Evolutionary conservation across 371 early-diverging fungal genomes (phyloP).

Genomic region (Apophysomyces sp.): DNA sequence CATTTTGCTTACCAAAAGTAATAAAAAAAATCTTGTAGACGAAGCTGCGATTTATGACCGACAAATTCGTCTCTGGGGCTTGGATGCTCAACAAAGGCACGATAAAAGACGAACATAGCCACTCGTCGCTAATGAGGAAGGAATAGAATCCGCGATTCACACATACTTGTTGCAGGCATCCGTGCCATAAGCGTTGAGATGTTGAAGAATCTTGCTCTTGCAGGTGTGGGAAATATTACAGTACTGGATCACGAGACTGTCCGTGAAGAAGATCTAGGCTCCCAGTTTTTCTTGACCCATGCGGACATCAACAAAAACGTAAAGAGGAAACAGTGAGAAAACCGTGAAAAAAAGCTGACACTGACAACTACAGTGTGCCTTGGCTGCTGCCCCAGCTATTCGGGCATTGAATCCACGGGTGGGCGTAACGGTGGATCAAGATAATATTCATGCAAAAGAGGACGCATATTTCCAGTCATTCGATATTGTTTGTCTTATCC

Average conservation of each 20-base stretch:
- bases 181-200: conserved; percentile 76
- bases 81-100: conserved; percentile 85
- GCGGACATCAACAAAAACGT: conserved; percentile 71
- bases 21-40: conserved; percentile 41
- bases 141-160: conserved; percentile 73
- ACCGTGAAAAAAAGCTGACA: neutral
- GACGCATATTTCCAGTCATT: conserved; percentile 59
- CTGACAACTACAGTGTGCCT: conserved; percentile 53
- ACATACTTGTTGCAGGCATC: conserved; percentile 69
- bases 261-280: conserved; percentile 65
- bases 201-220: conserved; percentile 88
- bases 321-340: conserved; percentile 6
- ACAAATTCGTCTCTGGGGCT: conserved; percentile 95
- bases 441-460: conserved; percentile 40
- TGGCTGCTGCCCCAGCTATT: conserved; percentile 58
- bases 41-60: conserved; percentile 93
- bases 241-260: conserved; percentile 66
- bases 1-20: neutral
- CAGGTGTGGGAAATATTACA: conserved; percentile 81
- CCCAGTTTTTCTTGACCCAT: conserved; percentile 72
- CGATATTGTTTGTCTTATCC: conserved; percentile 67
- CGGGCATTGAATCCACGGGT: conserved; percentile 78
- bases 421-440: conserved; percentile 50
- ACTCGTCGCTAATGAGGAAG: neutral
- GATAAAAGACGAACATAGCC: neutral